phyloP scores from a whole-genome alignment of 78 protist species.

The Dictyostelium brefeldianum region DNA sequence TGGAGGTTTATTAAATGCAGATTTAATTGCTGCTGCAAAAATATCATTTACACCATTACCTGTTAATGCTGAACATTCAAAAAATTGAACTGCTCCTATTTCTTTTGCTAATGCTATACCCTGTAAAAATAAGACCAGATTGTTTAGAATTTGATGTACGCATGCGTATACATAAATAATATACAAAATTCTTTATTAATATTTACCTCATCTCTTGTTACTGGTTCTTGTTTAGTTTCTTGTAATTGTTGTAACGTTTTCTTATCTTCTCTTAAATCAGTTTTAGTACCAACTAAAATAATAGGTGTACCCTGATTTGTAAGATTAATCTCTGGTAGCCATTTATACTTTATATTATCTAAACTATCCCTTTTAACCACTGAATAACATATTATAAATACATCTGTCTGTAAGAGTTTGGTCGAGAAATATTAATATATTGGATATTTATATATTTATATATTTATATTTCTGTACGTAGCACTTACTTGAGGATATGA shows the following conservation, averaged over 20 bases:
- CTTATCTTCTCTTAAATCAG: conserved; percentile 88
- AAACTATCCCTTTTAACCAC: conserved; percentile 87
- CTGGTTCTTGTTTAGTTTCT: conserved; percentile 51
- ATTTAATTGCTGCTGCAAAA: conserved; percentile 57
- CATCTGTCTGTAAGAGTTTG: conserved; percentile 55
- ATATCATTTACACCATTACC: conserved; percentile 84
- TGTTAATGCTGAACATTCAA: conserved; percentile 96
- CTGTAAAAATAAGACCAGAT: no score
- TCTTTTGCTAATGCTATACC: conserved; percentile 71
- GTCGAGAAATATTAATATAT: neutral
- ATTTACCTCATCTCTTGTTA: conserved; percentile 43
- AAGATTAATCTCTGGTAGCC: conserved; percentile 62
- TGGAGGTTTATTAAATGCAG: conserved; percentile 61
- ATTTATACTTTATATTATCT: conserved; percentile 89
- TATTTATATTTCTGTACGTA: neutral
- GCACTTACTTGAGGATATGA: conserved; percentile 82
- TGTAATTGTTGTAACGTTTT: conserved; percentile 41
- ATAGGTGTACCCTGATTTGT: conserved; percentile 85
- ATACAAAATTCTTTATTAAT: no score
- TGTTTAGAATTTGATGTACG: no score
- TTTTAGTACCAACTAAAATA: conserved; percentile 94
- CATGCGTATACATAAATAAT: no score
- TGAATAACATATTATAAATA: conserved; percentile 84
- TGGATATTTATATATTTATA: no score
- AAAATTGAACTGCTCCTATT: conserved; percentile 90